A percentile compares a stretch with the other conserved stretches of the same genome.
These are phyloP conservation scores for Agaricus bisporus DNA, from an alignment of 768 basidiomycete genomes.

Conservation along the genomic window DNA sequence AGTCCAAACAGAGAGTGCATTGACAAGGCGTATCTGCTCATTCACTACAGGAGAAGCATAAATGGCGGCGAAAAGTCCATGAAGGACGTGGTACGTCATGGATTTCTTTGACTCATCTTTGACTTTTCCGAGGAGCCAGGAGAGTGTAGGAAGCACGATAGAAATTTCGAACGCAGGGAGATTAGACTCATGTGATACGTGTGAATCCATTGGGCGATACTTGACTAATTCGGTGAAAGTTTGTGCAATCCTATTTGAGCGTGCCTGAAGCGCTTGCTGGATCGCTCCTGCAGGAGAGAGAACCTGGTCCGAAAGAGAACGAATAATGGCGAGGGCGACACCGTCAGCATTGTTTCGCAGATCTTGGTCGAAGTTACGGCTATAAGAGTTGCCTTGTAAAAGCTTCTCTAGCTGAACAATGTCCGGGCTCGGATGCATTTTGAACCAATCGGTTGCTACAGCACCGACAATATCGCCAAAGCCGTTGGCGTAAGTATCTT, in stretches of 20 bases:
- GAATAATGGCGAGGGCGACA: constrained; percentile 53
- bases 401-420: constrained; percentile 7
- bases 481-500: constrained; percentile 52
- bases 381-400: constrained; percentile 10
- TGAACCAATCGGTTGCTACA: constrained; percentile 44
- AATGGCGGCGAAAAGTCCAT: constrained; percentile 63
- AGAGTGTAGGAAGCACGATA: constrained; percentile 47
- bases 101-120: constrained; percentile 41
- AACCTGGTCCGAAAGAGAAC: constrained; percentile 65
- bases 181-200: constrained; percentile 57
- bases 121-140: constrained; percentile 48
- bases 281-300: constrained; percentile 48
- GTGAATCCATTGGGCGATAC: constrained; percentile 43
- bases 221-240: constrained; percentile 47
- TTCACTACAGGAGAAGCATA: constrained; percentile 69
- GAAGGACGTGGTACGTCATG: constrained; percentile 72
- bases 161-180: constrained; percentile 49
- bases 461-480: constrained; percentile 68
- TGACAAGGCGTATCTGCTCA: constrained; percentile 73
- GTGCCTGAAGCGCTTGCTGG: constrained; percentile 31
- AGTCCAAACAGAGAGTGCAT: constrained; percentile 70
- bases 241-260: constrained; percentile 14
- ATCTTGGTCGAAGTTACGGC: constrained; percentile 13
- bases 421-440: constrained; percentile 18
- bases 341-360: constrained; percentile 41